Evolutionary conservation across 345 rosid genomes (phyloP).

Genomic region (Viola odorata): DNA sequence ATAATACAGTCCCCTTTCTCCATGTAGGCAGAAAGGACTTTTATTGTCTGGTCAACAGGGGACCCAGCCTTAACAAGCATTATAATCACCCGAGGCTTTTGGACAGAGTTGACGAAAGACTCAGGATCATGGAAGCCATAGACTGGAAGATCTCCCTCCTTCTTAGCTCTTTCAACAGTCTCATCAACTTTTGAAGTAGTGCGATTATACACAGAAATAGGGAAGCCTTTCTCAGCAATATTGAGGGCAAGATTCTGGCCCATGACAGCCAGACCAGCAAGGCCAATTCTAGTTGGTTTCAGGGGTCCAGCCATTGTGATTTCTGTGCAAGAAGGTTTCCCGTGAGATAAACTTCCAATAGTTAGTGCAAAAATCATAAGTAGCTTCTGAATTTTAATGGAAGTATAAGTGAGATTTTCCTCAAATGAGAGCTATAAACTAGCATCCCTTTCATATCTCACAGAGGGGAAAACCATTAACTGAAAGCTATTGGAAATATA

Average conservation of each 20-base stretch:
- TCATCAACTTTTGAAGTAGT: constrained; percentile 86
- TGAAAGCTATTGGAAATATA: too few species aligned
- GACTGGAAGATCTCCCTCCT: constrained; percentile 74
- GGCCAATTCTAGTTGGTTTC: constrained; percentile 65
- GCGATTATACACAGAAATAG: constrained; percentile 91
- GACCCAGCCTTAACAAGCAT: constrained; percentile 98
- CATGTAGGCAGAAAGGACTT: constrained; percentile 72
- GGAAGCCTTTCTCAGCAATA: constrained; percentile 92
- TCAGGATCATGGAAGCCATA: constrained; percentile 82
- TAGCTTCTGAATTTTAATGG: too few species aligned
- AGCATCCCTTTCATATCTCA: too few species aligned
- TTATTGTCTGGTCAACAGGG: constrained; percentile 86
- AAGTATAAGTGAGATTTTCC: too few species aligned
- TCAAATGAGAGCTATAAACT: too few species aligned
- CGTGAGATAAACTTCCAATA: constrained; percentile 13
- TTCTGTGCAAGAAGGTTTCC: constrained; percentile 19
- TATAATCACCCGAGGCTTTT: constrained; percentile 84
- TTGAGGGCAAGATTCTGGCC: constrained; percentile 95
- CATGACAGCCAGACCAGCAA: constrained; percentile 97
- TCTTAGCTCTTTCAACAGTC: constrained; percentile 81
- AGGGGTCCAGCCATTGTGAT: constrained; percentile 51
- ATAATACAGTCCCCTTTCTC: constrained; percentile 95
- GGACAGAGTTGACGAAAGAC: constrained; percentile 72
- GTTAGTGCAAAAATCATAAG: too few species aligned
- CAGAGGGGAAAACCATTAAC: too few species aligned